A percentile compares a stretch with the other conserved stretches of the same genome.
These are phyloP conservation scores for Eudorina sp. DNA, from an alignment of 139 green algal species.

Conservation along the genomic window DNA sequence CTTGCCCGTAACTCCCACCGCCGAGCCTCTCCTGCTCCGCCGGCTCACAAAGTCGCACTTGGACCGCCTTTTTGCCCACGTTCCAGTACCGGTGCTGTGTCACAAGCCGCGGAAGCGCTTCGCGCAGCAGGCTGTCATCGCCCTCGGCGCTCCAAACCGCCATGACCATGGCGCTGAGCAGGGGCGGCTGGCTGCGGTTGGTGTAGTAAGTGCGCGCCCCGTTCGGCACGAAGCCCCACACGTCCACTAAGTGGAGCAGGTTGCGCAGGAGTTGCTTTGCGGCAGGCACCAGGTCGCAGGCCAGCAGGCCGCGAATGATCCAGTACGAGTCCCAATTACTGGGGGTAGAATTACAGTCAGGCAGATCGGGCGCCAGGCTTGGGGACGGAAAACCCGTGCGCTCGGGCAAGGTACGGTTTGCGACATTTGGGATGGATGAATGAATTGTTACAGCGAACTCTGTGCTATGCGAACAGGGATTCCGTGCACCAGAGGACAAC, in stretches of 20 bases:
- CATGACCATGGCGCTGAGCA: slow-evolving; percentile 82
- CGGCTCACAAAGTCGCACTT: no score
- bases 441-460: no score
- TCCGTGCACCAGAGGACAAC: no score
- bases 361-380: no score
- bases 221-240: slow-evolving; percentile 92
- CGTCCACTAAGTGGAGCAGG: slow-evolving; percentile 78
- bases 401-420: no score
- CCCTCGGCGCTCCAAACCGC: neutral
- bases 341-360: neutral
- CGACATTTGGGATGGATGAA: no score
- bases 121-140: slow-evolving; percentile 36
- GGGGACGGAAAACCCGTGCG: no score
- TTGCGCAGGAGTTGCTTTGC: slow-evolving; percentile 80
- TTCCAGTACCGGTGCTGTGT: slow-evolving; percentile 88
- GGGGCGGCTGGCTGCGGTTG: slow-evolving; percentile 93
- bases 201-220: slow-evolving; percentile 93
- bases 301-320: slow-evolving; percentile 87
- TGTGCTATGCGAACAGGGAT: no score
- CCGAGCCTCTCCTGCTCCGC: no score
- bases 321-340: slow-evolving; percentile 94
- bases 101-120: slow-evolving; percentile 77
- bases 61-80: slow-evolving; percentile 57
- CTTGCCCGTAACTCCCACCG: no score
- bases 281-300: slow-evolving; percentile 73